Conservation (phyloP, 1,284 basidiomycete genomes). For the Trichosporon sp. region DNA sequence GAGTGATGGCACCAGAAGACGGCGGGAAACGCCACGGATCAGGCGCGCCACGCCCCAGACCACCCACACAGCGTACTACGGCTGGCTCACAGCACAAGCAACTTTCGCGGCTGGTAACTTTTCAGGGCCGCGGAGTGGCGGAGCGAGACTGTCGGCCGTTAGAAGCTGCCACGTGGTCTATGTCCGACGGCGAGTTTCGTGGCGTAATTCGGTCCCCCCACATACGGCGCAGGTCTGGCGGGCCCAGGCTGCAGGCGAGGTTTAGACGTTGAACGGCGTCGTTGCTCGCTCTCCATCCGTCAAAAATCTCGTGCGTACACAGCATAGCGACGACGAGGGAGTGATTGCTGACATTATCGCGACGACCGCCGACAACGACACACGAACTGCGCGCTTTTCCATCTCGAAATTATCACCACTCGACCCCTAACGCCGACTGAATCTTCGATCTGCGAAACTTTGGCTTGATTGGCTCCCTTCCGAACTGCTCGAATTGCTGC, state of each 20-base stretch:
- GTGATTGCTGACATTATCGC: conserved; percentile 14
- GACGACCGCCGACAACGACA: not conserved
- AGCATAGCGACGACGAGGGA: conserved; percentile 12
- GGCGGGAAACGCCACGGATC: conserved; percentile 3
- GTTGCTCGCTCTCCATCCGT: conserved; percentile 25
- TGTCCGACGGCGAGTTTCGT: not conserved
- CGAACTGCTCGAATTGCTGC: not conserved
- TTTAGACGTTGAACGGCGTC: conserved; percentile 19
- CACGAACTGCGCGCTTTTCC: conserved; percentile 10
- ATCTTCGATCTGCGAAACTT: not conserved
- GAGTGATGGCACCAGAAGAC: conserved; percentile 7
- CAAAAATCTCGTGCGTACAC: conserved; percentile 29
- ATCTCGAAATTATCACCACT: not conserved
- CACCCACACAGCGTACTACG: not conserved
- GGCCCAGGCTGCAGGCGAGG: not conserved
- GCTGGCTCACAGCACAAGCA: not conserved
- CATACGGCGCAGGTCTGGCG: not conserved
- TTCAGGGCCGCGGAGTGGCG: not conserved
- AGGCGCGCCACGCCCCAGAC: conserved; percentile 8
- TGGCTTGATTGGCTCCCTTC: conserved; percentile 8
- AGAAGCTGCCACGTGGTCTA: not conserved
- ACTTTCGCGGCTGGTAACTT: not conserved
- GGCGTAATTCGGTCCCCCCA: not conserved
- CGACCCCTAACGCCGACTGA: not conserved
- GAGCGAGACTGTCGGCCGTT: not conserved